These are phyloP conservation scores for Kodamaea fungicola DNA, from an alignment of 1,139 yeast species.

Conservation along the genomic window DNA sequence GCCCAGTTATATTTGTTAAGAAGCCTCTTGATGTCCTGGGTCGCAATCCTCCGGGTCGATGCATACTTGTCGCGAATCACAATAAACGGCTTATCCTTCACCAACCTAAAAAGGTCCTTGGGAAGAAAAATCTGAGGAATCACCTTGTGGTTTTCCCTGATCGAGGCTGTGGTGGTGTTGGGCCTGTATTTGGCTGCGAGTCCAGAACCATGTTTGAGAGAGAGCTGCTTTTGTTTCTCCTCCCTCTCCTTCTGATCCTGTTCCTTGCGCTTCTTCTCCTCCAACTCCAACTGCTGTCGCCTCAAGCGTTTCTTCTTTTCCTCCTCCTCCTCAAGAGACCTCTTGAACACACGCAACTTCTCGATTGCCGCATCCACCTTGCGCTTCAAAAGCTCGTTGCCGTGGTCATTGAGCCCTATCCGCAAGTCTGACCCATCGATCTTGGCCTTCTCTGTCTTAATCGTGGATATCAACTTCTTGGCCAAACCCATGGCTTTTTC, in stretches of 20 bases:
- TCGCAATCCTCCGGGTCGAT: constrained; percentile 47
- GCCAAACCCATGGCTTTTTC: constrained; percentile 52
- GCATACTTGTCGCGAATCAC: constrained; percentile 53
- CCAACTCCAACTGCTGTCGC: constrained; percentile 15
- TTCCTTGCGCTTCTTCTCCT: constrained; percentile 22
- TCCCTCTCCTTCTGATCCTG: constrained; percentile 8
- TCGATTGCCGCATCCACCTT: constrained; percentile 33
- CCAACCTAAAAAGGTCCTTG: constrained; percentile 40
- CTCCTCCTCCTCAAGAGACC: constrained; percentile 24
- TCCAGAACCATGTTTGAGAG: constrained; percentile 3
- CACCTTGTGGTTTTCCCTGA: constrained; percentile 28
- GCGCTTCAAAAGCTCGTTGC: constrained; percentile 26
- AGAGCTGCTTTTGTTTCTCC: constrained; percentile 8
- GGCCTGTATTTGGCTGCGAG: constrained; percentile 17
- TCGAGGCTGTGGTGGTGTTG: constrained; percentile 36
- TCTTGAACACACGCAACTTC: constrained; percentile 19
- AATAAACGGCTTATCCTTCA: constrained; percentile 56
- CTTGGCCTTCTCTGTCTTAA: constrained; percentile 28
- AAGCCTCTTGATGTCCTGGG: constrained; percentile 52
- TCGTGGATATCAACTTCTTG: constrained; percentile 26
- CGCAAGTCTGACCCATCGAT: constrained; percentile 40
- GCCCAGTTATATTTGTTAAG: constrained; percentile 62
- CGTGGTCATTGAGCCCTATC: constrained; percentile 37
- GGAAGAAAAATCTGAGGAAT: constrained; percentile 40
- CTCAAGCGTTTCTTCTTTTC: constrained; percentile 25